phyloP scores from a whole-genome alignment of 2,329 filamentous ascomycete genomes.

The Apiospora malaysiana region DNA sequence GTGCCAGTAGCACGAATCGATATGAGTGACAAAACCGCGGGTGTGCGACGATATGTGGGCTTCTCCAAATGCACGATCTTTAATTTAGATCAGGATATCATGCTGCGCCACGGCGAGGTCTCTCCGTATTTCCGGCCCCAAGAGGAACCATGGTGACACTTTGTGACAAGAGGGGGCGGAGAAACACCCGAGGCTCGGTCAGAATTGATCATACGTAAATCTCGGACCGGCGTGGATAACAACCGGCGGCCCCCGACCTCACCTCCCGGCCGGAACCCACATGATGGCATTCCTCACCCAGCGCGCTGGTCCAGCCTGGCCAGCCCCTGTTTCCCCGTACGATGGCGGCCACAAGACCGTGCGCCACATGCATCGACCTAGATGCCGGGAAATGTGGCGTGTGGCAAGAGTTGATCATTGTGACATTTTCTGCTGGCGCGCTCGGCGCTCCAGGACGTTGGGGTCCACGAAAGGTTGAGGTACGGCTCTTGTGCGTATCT shows the following conservation, averaged over 20 bases:
- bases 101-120: constrained; percentile 5
- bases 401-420: neutral
- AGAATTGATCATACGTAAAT: neutral
- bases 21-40: neutral
- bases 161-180: neutral
- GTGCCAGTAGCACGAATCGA: neutral
- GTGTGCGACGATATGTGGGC: neutral
- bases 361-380: neutral
- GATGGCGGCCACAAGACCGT: neutral
- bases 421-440: neutral
- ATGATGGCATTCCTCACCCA: neutral
- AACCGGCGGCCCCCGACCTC: neutral
- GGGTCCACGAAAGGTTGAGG: constrained; percentile 42
- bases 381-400: neutral
- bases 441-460: constrained; percentile 34
- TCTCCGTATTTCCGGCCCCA: neutral
- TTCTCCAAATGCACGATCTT: constrained; percentile 5
- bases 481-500: constrained; percentile 37
- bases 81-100: constrained; percentile 7
- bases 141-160: neutral
- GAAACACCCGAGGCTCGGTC: neutral
- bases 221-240: constrained; percentile 1
- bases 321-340: neutral
- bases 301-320: neutral
- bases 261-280: neutral